These are phyloP conservation scores for Tolypocladium album DNA, from an alignment of 2,329 filamentous ascomycete genomes.

Conservation along the genomic window DNA sequence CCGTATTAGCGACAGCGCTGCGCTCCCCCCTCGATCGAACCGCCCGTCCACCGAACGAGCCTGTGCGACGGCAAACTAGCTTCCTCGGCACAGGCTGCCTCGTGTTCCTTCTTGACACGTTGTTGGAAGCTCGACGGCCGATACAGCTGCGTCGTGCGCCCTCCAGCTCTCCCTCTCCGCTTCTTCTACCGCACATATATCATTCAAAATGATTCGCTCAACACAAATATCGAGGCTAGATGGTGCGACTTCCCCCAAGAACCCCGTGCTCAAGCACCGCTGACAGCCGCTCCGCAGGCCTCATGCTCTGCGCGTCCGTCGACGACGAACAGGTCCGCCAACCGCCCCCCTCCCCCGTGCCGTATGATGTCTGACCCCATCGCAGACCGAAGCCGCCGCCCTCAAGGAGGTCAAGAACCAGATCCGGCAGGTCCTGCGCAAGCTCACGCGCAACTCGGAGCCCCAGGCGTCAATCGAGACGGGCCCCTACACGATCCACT, in stretches of 20 bases:
- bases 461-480: slow-evolving; percentile 88
- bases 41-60: neutral
- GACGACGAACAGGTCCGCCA: slow-evolving; percentile 67
- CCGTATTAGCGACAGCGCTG: neutral
- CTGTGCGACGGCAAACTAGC: neutral
- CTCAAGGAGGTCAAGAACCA: slow-evolving; percentile 84
- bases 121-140: slow-evolving; percentile 5
- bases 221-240: slow-evolving; percentile 93
- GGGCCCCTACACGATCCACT: slow-evolving; percentile 75
- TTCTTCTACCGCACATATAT: neutral
- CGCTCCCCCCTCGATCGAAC: neutral
- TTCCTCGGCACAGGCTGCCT: neutral
- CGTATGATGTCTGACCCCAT: neutral
- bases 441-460: slow-evolving; percentile 80
- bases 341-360: neutral
- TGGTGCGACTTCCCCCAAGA: slow-evolving; percentile 39
- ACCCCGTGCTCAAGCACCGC: neutral
- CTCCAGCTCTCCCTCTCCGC: neutral
- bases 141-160: slow-evolving; percentile 3
- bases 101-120: slow-evolving; percentile 10
- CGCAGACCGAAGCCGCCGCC: slow-evolving; percentile 53
- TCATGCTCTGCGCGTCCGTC: slow-evolving; percentile 89
- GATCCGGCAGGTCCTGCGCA: slow-evolving; percentile 80
- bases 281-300: slow-evolving; percentile 44
- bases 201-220: slow-evolving; percentile 63